Evolutionary conservation across 345 rosid species (phyloP), one percentile per base, ranked within the genome.

Genomic region (Triadica sebifera): DNA sequence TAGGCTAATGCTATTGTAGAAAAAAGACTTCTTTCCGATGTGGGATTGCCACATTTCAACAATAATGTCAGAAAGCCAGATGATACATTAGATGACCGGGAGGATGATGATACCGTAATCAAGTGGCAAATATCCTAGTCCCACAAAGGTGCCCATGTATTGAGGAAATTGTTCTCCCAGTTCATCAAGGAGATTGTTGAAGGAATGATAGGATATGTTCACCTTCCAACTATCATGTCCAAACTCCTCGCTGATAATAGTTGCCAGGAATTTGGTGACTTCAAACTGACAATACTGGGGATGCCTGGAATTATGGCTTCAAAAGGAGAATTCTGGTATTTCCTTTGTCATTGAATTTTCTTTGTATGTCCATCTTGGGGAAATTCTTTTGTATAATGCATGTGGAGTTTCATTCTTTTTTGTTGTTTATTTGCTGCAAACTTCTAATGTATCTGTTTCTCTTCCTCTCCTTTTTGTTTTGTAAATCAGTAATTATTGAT

Each of bases 141-240:
- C 58, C 87, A 81, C 72, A 86, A 74, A 66, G 81, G 85, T 81
- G 83, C 88, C 74, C 85, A 76, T 65, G 60, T 88, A 76, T 78
- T 91, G 77, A 89, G 89, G 82, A 94, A 89, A 84, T 74, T 94
- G 65, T 81, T 89, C 55, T 90, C 98, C 66, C 89, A 77, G 68
- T 91, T 95, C 82, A 88, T 95, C 74, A 93, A 95, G 88, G 99
- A 95, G 84, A 91, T 95, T 71, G 96, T 95, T 56, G 97, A 93
- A 79, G 99, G 98, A 74, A 95, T 93, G 99, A 89, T 95, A 77
- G 98, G 99, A 83, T 95, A 89, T 67, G 91, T 95, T 80, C 94
- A 80, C 75, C 99, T 93, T 84, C 97, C 99, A 76, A 86, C 86
- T 70, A 93, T 95, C 73, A 88, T 95, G 94, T 88, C 99, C 43